Evolutionary conservation across 257 asterid species (phyloP).

Genomic region (Asclepias syriaca): DNA sequence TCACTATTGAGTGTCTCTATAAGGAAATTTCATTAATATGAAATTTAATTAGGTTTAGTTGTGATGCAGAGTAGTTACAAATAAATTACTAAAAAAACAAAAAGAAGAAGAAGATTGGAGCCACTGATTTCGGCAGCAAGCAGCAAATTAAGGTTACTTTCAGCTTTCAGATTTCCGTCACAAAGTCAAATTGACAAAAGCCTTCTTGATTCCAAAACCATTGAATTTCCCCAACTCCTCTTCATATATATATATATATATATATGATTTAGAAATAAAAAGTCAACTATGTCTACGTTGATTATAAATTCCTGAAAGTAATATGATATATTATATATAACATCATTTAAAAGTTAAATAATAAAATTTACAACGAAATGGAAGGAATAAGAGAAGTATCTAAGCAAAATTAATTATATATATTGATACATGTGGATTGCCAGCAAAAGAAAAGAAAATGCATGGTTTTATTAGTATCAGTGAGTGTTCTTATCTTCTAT

Average conservation of each 20-base stretch:
- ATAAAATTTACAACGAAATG: too few species aligned
- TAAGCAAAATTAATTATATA: background rate
- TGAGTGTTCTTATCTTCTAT: constrained; percentile 16
- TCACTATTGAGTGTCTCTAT: constrained; percentile 52
- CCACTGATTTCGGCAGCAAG: background rate
- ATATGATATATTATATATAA: too few species aligned
- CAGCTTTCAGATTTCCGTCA: background rate
- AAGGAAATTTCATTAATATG: constrained; percentile 26
- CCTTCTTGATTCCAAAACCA: too few species aligned
- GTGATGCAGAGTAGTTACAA: too few species aligned
- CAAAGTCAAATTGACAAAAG: background rate
- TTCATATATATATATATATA: too few species aligned
- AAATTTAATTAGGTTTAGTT: too few species aligned
- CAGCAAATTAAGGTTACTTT: background rate
- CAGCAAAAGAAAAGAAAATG: background rate
- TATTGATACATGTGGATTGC: background rate
- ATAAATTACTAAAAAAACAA: too few species aligned
- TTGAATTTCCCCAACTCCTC: too few species aligned
- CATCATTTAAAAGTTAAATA: too few species aligned
- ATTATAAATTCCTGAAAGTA: too few species aligned
- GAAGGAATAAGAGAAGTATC: background rate
- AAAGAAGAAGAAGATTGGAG: background rate
- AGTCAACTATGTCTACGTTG: too few species aligned
- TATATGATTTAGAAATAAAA: too few species aligned
- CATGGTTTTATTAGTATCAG: constrained; percentile 10